Percentiles rank a stretch among this genome's conserved stretches.
phyloP scores from a whole-genome alignment of 352 stramenopile genomes.

The Elongisporangium senticosum region DNA sequence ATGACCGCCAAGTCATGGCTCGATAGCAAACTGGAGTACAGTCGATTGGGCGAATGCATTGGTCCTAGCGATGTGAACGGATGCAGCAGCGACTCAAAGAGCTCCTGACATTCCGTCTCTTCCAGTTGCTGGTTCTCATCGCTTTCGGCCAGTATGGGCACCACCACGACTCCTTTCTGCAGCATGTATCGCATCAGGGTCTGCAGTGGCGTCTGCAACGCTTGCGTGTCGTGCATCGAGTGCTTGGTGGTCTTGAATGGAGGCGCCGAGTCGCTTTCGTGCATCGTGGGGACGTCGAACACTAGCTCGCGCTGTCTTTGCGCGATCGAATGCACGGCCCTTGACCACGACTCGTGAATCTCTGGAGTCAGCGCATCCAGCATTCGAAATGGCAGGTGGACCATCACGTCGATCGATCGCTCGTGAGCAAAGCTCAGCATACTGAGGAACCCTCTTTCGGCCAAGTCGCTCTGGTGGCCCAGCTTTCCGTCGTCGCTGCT shows the following conservation, averaged over 20 bases:
- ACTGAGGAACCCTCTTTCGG: background rate
- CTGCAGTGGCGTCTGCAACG: slow-evolving; percentile 33
- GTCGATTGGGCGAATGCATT: slow-evolving; percentile 33
- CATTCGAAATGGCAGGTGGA: slow-evolving; percentile 22
- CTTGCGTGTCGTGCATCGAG: slow-evolving; percentile 13
- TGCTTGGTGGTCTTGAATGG: slow-evolving; percentile 26
- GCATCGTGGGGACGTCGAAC: slow-evolving; percentile 36
- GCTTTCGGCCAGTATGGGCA: slow-evolving; percentile 21
- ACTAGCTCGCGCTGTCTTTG: slow-evolving; percentile 18
- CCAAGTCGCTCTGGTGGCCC: background rate
- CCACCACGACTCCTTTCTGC: slow-evolving; percentile 43
- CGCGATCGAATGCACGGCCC: slow-evolving; percentile 22
- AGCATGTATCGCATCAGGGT: slow-evolving; percentile 43
- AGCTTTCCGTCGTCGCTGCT: background rate
- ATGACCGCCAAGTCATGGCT: slow-evolving; percentile 32
- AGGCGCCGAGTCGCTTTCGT: slow-evolving; percentile 31
- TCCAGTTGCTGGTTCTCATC: slow-evolving; percentile 6
- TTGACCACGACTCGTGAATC: slow-evolving; percentile 19
- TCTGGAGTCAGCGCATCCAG: slow-evolving; percentile 17
- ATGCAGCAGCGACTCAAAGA: slow-evolving; percentile 42
- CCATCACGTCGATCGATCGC: slow-evolving; percentile 34
- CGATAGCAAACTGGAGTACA: slow-evolving; percentile 43
- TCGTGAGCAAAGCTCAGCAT: slow-evolving; percentile 35
- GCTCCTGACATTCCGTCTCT: slow-evolving; percentile 16
- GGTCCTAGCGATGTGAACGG: slow-evolving; percentile 31